Evolutionary conservation across 257 asterid genomes (phyloP).

Genomic region (Salvia splendens): DNA sequence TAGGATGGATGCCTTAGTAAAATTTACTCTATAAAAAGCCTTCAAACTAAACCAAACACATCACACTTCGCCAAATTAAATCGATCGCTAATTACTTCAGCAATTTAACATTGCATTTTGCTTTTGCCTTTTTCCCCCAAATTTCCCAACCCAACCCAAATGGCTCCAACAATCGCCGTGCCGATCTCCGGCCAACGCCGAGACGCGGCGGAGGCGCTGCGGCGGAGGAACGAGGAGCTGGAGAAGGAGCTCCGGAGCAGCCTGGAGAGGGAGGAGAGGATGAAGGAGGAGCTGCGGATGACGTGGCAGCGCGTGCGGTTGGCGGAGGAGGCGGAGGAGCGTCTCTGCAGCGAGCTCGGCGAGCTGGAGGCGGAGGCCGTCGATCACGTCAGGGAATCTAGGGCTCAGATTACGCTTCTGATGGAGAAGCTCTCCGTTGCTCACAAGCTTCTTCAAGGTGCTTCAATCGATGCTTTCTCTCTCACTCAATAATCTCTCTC

Average conservation of each 20-base stretch:
- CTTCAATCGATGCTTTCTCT: conserved; percentile 14
- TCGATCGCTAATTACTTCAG: too few species aligned
- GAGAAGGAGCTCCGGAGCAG: conserved; percentile 58
- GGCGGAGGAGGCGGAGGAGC: conserved; percentile 75
- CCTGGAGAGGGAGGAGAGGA: conserved; percentile 57
- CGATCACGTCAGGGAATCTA: conserved; percentile 51
- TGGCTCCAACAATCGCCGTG: conserved; percentile 33
- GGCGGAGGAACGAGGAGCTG: conserved; percentile 66
- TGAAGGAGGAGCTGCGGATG: conserved; percentile 46
- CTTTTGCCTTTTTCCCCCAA: too few species aligned
- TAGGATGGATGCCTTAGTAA: too few species aligned
- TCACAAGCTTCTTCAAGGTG: conserved; percentile 44
- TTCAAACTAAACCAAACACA: too few species aligned
- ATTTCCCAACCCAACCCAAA: neutral
- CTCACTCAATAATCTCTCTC: neutral
- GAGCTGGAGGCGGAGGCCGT: conserved; percentile 86
- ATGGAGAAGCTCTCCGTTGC: conserved; percentile 60
- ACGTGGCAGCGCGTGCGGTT: conserved; percentile 51
- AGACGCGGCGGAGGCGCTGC: conserved; percentile 31
- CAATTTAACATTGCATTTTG: too few species aligned
- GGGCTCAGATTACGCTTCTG: conserved; percentile 39
- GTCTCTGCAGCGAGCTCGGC: conserved; percentile 72
- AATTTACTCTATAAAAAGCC: too few species aligned
- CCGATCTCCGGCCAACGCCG: too few species aligned
- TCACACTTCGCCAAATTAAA: too few species aligned